Percentiles rank a stretch among this genome's conserved stretches.
Evolutionary conservation across 495 filamentous ascomycete genomes (phyloP).

Genomic region (Mycothermus thermophilus): DNA sequence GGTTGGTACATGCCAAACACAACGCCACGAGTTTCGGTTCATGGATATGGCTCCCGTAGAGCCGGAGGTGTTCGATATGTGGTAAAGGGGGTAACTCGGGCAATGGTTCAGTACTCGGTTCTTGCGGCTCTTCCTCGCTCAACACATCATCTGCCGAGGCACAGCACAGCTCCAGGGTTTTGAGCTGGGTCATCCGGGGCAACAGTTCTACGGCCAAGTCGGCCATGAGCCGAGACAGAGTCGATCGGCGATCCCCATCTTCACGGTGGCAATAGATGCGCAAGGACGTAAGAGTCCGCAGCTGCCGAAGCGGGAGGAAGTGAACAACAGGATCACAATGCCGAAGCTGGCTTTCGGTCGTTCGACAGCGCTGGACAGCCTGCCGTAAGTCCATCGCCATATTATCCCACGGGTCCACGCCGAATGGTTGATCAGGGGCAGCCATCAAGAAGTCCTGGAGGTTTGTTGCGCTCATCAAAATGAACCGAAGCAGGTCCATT

Average conservation of each 20-base stretch:
- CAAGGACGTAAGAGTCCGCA: conserved; percentile 12
- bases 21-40: conserved; percentile 18
- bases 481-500: conserved; percentile 12
- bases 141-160: conserved; percentile 12
- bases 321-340: neutral
- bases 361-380: conserved; percentile 8
- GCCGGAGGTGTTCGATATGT: conserved; percentile 17
- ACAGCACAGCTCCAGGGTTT: conserved; percentile 22
- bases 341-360: neutral
- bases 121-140: conserved; percentile 3
- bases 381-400: conserved; percentile 4
- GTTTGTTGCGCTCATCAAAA: conserved; percentile 14
- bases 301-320: conserved; percentile 8
- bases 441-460: conserved; percentile 16
- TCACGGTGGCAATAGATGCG: conserved; percentile 25
- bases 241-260: conserved; percentile 11
- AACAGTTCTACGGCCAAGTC: conserved; percentile 15
- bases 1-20: conserved; percentile 17
- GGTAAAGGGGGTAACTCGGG: conserved; percentile 19
- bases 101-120: too few species aligned
- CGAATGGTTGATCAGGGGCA: conserved; percentile 19
- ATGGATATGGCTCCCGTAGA: conserved; percentile 21
- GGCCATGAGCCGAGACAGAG: conserved; percentile 14
- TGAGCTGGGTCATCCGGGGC: conserved; percentile 10
- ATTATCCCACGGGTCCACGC: conserved; percentile 3